These are phyloP conservation scores for Massariosphaeria phaeospora DNA, from an alignment of 495 filamentous ascomycete genomes.

Conservation along the genomic window DNA sequence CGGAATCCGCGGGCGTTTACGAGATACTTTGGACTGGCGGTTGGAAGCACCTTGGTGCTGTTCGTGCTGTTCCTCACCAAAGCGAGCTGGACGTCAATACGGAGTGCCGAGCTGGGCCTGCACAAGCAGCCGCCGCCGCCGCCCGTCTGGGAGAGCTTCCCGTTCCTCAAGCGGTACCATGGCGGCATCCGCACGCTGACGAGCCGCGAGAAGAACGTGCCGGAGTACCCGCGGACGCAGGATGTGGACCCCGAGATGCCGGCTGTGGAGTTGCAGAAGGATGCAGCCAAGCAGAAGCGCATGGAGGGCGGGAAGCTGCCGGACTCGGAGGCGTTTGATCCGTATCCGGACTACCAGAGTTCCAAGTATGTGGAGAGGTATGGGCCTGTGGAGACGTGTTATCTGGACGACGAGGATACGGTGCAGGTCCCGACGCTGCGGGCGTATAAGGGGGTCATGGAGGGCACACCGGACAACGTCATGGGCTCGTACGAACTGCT, in stretches of 20 bases:
- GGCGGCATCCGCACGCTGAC: constrained; percentile 70
- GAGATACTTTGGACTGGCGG: constrained; percentile 64
- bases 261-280: constrained; percentile 19
- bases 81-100: constrained; percentile 62
- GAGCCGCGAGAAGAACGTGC: constrained; percentile 54
- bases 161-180: constrained; percentile 76
- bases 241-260: constrained; percentile 30
- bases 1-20: constrained; percentile 31
- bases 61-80: constrained; percentile 68
- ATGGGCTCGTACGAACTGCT: constrained; percentile 79
- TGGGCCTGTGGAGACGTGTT: constrained; percentile 67
- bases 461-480: constrained; percentile 74
- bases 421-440: constrained; percentile 63
- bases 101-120: constrained; percentile 53
- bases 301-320: constrained; percentile 36
- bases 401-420: constrained; percentile 58
- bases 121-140: constrained; percentile 53
- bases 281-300: constrained; percentile 13
- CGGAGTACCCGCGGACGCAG: constrained; percentile 67
- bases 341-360: constrained; percentile 64
- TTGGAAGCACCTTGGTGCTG: constrained; percentile 62
- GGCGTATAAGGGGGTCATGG: constrained; percentile 66
- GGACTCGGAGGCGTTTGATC: constrained; percentile 57
- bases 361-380: constrained; percentile 54
- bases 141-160: constrained; percentile 75